phyloP scores from a whole-genome alignment of 2,329 filamentous ascomycete species.

The Xylaria sp. region DNA sequence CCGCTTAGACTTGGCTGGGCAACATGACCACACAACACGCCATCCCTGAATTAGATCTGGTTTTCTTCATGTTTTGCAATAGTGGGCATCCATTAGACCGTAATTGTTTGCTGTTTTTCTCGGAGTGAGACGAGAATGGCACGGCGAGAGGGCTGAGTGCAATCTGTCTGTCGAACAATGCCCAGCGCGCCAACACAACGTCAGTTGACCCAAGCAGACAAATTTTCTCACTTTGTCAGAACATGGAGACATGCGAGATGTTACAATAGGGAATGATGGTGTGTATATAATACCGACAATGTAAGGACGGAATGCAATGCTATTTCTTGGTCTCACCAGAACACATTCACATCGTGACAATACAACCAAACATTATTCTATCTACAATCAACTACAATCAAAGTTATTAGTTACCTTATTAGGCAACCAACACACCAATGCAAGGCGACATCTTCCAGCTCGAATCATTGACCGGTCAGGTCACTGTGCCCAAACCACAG shows the following conservation, averaged over 20 bases:
- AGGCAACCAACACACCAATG: conserved; percentile 36
- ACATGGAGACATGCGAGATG: conserved; percentile 12
- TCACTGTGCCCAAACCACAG: conserved; percentile 28
- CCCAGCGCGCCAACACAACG: conserved; percentile 16
- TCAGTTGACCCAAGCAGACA: conserved; percentile 28
- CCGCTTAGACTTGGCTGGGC: conserved; percentile 28
- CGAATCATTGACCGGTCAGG: conserved; percentile 39
- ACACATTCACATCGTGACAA: conserved; percentile 30
- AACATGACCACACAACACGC: conserved; percentile 33
- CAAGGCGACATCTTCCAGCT: conserved; percentile 48
- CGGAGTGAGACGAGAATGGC: conserved; percentile 29
- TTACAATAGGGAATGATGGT: background rate
- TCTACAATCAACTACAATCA: conserved; percentile 12
- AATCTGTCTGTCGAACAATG: conserved; percentile 9
- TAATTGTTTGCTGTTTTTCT: background rate
- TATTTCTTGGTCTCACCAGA: conserved; percentile 28
- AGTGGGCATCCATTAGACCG: conserved; percentile 24
- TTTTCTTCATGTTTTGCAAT: conserved; percentile 15
- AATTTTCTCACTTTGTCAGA: background rate
- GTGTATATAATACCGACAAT: conserved; percentile 31
- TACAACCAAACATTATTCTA: conserved; percentile 15
- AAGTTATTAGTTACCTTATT: conserved; percentile 11
- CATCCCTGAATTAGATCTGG: conserved; percentile 19
- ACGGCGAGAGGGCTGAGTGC: conserved; percentile 20
- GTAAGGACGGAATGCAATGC: conserved; percentile 16